A percentile compares a stretch with the other conserved stretches of the same genome.
These are phyloP conservation scores for Grosmannia clavigera DNA, from an alignment of 2,329 filamentous ascomycete species.

Conservation along the genomic window DNA sequence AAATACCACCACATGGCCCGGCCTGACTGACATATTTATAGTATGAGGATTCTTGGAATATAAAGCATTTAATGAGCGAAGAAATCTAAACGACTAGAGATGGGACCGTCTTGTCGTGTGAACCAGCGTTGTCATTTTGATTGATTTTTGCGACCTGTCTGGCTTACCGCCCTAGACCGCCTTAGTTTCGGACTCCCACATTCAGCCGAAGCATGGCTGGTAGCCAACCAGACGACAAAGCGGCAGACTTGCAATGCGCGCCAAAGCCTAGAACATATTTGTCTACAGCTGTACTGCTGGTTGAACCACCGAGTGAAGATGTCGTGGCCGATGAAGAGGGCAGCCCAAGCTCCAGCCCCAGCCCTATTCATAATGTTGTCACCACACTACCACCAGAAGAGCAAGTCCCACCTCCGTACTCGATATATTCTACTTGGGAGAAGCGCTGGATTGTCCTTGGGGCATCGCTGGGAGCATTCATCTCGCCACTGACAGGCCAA, in stretches of 20 bases:
- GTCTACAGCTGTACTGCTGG: background rate
- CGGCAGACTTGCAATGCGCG: background rate
- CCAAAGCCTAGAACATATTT: background rate
- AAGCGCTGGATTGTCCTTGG: conserved; percentile 27
- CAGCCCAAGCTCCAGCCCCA: background rate
- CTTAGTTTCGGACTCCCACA: background rate
- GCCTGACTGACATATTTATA: background rate
- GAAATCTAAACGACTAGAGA: background rate
- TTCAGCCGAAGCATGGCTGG: background rate
- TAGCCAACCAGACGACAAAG: background rate
- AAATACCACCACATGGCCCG: background rate
- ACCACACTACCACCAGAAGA: background rate
- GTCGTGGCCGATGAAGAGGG: background rate
- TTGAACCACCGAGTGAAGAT: background rate
- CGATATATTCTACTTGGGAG: conserved; percentile 24
- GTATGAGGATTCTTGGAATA: background rate
- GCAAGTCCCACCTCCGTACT: conserved; percentile 18
- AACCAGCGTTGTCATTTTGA: background rate
- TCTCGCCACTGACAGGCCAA: conserved; percentile 32
- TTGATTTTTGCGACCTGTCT: background rate
- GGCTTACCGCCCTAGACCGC: background rate
- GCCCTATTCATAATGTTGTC: background rate
- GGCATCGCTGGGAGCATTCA: conserved; percentile 25
- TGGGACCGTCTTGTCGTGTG: background rate
- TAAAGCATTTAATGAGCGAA: background rate